A percentile compares a stretch with the other conserved stretches of the same genome.
phyloP scores from a whole-genome alignment of 225 moss, liverwort and hornwort species.

The Lunularia cruciata region DNA sequence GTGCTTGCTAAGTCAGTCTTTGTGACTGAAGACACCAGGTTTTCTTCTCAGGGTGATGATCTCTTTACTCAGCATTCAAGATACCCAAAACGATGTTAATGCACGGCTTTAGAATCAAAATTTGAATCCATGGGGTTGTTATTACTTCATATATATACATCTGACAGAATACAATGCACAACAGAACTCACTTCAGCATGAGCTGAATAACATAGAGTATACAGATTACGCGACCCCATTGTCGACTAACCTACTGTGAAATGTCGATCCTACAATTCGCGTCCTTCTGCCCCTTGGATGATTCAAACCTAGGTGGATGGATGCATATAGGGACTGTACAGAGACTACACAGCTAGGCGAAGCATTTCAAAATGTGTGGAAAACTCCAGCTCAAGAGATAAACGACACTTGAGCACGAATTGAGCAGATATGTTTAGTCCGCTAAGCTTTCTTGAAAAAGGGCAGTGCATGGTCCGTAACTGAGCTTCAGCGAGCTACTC shows the following conservation, averaged over 20 bases:
- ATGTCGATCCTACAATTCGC: slow-evolving; percentile 3
- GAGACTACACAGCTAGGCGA: not conserved
- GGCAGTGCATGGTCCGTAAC: not conserved
- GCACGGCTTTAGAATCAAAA: not conserved
- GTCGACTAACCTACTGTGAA: slow-evolving; percentile 1
- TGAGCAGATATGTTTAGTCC: not conserved
- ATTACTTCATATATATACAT: not conserved
- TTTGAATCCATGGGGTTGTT: not conserved
- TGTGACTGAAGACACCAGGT: not conserved
- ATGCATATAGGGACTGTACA: not conserved
- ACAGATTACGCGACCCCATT: not conserved
- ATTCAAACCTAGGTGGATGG: not conserved
- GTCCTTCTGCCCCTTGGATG: not conserved
- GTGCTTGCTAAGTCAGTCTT: slow-evolving; percentile 18
- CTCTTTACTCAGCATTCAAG: slow-evolving; percentile 9
- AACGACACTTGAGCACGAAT: not conserved
- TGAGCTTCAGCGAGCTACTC: not conserved
- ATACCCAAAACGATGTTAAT: not conserved
- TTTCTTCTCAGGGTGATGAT: not conserved
- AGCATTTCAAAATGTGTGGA: not conserved
- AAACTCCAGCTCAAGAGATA: not conserved
- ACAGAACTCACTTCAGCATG: not conserved
- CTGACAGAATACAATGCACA: not conserved
- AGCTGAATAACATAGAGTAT: not conserved
- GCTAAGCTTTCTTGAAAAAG: not conserved